These are phyloP conservation scores for Hypoxylon fragiforme DNA, from an alignment of 495 filamentous ascomycete genomes.

Conservation along the genomic window DNA sequence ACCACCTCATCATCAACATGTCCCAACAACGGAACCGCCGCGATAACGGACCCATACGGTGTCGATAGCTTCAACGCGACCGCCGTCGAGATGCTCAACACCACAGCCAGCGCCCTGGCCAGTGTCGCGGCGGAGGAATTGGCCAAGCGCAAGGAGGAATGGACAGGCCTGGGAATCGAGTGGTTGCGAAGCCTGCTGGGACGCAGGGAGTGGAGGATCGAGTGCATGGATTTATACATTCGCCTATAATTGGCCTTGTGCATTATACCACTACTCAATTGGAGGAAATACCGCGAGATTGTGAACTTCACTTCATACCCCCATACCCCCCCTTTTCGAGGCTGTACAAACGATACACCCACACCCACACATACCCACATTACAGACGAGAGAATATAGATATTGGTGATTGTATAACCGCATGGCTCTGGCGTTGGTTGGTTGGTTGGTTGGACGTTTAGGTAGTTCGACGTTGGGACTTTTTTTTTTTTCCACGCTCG, in stretches of 20 bases:
- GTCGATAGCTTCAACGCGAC: conserved; percentile 49
- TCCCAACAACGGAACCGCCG: conserved; percentile 37
- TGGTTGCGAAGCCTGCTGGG: conserved; percentile 80
- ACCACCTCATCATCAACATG: conserved; percentile 22
- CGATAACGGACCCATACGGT: conserved; percentile 40
- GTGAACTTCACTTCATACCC: not conserved
- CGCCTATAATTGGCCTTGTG: conserved; percentile 54
- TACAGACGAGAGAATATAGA: too few species aligned
- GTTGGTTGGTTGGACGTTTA: too few species aligned
- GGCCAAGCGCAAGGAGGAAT: conserved; percentile 61
- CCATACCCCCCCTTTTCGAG: too few species aligned
- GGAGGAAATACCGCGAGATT: not conserved
- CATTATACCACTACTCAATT: not conserved
- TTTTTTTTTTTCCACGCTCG: too few species aligned
- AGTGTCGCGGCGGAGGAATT: conserved; percentile 67
- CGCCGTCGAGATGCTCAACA: conserved; percentile 65
- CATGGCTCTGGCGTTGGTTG: conserved; percentile 39
- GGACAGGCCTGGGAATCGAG: conserved; percentile 80
- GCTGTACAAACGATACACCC: conserved; percentile 15
- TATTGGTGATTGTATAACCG: conserved; percentile 16
- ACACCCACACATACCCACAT: too few species aligned
- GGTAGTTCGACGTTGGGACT: too few species aligned
- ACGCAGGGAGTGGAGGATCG: conserved; percentile 76
- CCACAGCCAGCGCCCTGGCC: conserved; percentile 66
- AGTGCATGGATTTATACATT: conserved; percentile 81